phyloP scores from a whole-genome alignment of 768 basidiomycete genomes.

The Pisolithus tinctorius region DNA sequence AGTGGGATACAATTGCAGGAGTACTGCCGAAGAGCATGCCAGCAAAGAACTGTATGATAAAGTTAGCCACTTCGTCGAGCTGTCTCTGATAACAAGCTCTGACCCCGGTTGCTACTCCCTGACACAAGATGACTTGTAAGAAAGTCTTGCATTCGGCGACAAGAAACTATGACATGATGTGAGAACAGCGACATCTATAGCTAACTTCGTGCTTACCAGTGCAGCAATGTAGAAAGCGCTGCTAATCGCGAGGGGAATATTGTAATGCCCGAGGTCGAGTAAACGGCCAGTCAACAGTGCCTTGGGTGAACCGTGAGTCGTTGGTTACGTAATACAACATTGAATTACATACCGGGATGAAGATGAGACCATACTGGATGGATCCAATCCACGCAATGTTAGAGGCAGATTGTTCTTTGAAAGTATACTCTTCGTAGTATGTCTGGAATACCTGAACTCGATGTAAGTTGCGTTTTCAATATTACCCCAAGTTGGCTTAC shows the following conservation, averaged over 20 bases:
- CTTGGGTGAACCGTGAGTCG: not conserved
- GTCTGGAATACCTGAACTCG: slow-evolving; percentile 12
- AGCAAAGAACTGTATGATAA: slow-evolving; percentile 10
- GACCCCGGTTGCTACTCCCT: slow-evolving; percentile 21
- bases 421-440: slow-evolving; percentile 16
- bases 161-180: slow-evolving; percentile 9
- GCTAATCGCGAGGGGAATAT: slow-evolving; percentile 4
- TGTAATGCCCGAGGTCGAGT: slow-evolving; percentile 7
- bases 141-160: slow-evolving; percentile 22
- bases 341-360: slow-evolving; percentile 1
- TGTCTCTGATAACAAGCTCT: not conserved
- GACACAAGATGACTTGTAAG: slow-evolving; percentile 23
- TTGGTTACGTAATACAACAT: slow-evolving; percentile 27
- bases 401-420: slow-evolving; percentile 13
- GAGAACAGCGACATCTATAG: slow-evolving; percentile 5
- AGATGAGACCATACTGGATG: slow-evolving; percentile 12
- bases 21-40: slow-evolving; percentile 20
- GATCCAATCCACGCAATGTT: slow-evolving; percentile 23
- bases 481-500: not conserved
- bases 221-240: not conserved
- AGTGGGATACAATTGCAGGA: slow-evolving; percentile 17
- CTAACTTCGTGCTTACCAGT: slow-evolving; percentile 21
- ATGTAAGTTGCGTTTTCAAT: not conserved
- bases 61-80: not conserved
- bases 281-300: slow-evolving; percentile 7